Conservation (phyloP, 345 rosid species). For the Eucalyptus tenuipes region DNA sequence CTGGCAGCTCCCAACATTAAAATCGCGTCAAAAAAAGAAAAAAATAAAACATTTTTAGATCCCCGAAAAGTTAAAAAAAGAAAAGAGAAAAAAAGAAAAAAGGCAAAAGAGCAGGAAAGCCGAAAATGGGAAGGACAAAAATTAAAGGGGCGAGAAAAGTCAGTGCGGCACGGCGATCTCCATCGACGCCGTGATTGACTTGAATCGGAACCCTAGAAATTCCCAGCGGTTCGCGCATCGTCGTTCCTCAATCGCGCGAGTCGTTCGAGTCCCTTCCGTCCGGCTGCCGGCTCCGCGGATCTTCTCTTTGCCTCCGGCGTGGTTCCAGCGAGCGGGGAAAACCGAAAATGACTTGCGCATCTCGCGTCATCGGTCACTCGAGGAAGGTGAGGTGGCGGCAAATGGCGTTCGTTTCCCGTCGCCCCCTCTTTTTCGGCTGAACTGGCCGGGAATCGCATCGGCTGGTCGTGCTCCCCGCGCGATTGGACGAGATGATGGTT, state of each 20-base stretch:
- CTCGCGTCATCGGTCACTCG: not conserved
- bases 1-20: not conserved
- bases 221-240: not conserved
- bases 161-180: not conserved
- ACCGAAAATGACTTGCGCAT: not conserved
- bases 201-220: not conserved
- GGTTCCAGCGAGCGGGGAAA: not conserved
- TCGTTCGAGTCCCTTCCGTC: not conserved
- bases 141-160: not conserved
- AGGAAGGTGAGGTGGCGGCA: not conserved
- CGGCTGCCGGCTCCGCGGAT: not conserved
- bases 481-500: not conserved
- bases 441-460: not conserved
- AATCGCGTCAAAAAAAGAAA: not conserved
- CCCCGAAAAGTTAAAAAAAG: not conserved
- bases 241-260: not conserved
- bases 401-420: not conserved
- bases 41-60: not conserved
- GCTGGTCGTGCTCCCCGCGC: not conserved
- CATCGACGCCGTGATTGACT: not conserved
- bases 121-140: not conserved
- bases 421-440: not conserved
- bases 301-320: not conserved
- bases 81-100: not conserved
- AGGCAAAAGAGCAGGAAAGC: not conserved